A percentile compares a stretch with the other conserved stretches of the same genome.
phyloP scores from a whole-genome alignment of 768 basidiomycete genomes.

The Naganishia antarctica region DNA sequence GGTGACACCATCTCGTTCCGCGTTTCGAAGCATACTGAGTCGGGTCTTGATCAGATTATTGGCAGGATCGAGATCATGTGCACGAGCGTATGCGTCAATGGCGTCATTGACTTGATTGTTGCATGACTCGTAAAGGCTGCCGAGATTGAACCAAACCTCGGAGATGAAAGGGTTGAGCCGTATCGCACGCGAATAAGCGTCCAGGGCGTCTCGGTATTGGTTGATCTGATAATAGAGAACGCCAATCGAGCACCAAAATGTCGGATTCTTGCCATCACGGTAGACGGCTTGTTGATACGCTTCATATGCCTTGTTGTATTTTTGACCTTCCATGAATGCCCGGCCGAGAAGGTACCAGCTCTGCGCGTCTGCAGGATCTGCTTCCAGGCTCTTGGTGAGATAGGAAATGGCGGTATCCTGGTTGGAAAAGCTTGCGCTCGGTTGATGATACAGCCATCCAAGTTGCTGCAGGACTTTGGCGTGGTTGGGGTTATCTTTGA shows the following conservation, averaged over 20 bases:
- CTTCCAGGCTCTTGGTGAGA: constrained; percentile 89
- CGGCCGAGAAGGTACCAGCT: constrained; percentile 98
- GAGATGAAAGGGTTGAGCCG: constrained; percentile 97
- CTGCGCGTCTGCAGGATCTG: constrained; percentile 91
- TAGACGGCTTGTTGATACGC: constrained; percentile 99
- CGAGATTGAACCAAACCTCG: constrained; percentile 94
- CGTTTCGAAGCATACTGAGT: constrained; percentile 69
- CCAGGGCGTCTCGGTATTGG: constrained; percentile 96
- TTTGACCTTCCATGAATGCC: constrained; percentile 96
- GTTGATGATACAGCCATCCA: constrained; percentile 95
- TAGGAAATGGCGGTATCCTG: constrained; percentile 91
- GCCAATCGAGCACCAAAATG: constrained; percentile 99
- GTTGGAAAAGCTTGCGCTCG: constrained; percentile 89
- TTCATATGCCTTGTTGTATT: constrained; percentile 99
- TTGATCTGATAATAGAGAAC: constrained; percentile 99
- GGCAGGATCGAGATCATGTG: constrained; percentile 82
- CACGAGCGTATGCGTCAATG: constrained; percentile 94
- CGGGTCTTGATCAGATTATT: constrained; percentile 79
- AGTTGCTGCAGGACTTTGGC: constrained; percentile 97
- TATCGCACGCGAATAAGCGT: constrained; percentile 97
- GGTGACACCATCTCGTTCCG: constrained; percentile 67
- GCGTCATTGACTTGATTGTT: constrained; percentile 99
- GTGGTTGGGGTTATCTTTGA: constrained; percentile 84
- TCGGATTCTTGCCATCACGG: constrained; percentile 96
- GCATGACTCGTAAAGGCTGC: constrained; percentile 93